Evolutionary conservation across 768 basidiomycete species (phyloP), one percentile per base, ranked within the genome.

Genomic region (Xerocomus potaroensis): DNA sequence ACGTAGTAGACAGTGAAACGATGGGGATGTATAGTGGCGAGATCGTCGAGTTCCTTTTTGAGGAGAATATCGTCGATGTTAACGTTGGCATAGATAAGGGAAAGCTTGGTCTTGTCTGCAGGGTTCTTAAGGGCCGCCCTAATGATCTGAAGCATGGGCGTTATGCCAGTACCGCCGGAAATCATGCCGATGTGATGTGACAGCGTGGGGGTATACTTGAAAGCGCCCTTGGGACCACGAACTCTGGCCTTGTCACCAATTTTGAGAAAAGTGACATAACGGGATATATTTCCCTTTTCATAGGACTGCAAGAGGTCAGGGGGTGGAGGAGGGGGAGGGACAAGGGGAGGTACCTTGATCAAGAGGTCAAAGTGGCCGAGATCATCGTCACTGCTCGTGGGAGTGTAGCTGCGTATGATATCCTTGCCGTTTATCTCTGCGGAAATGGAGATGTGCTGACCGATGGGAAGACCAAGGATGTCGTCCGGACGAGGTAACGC

Each of bases 141-240:
- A 69, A 97, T 87, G 74, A 99, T 90, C 65, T 99, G 95, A 59
- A 96, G 84, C 95, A 98, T 97, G 61, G 96, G 96, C 0, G 96
- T 95, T 67, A 99, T 95, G 46, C 96, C 96, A 3, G 96, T 98
- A 30, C 96, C 96, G 39, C 96, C 96, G 14, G 94, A 93, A 59
- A 99, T 96, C 94, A 99, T 94, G 62, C 91, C 87, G 47, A 99
- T 71, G 59, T 87, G 83, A 55, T 74, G 72, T n/a, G 85, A 78
- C 36, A 93, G 73, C 41, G 75, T 73, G 3, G 87, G 79, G 35
- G 71, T 58, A 71, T 98, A 99, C 54, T 76, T 79, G 79, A 98
- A 98, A 65, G 86, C 84, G 47, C 96, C 96, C 71, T 91, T 97
- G 56, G 96, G 96, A 2, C 96, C 96, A 68, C 94, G 95, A 73